phyloP scores from a whole-genome alignment of 306 rosid genomes.

The Rosa persica region DNA sequence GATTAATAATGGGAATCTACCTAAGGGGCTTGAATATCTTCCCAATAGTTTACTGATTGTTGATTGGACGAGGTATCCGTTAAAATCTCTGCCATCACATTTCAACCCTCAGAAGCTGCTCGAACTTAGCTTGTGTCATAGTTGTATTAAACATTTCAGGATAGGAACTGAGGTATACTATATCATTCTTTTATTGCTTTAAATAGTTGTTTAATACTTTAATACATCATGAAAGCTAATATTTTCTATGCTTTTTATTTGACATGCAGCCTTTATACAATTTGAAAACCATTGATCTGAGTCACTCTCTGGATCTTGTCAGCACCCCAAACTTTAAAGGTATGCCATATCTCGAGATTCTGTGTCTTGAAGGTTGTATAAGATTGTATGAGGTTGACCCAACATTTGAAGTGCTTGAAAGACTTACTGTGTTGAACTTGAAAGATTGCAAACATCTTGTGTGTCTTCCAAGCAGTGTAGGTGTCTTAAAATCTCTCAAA shows the following conservation, averaged over 20 bases:
- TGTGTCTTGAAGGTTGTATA: neutral
- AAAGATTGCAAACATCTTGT: neutral
- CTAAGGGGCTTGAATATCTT: neutral
- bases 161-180: neutral
- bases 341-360: neutral
- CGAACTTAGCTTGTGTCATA: neutral
- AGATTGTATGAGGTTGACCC: neutral
- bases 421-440: neutral
- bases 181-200: neutral
- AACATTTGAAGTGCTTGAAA: neutral
- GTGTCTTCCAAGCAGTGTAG: neutral
- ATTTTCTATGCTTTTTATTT: neutral
- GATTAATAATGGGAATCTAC: neutral
- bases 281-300: neutral
- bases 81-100: neutral
- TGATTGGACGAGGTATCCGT: neutral
- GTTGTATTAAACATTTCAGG: neutral
- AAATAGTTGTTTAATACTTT: neutral
- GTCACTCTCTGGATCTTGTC: neutral
- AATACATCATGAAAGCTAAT: neutral
- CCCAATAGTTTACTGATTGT: conserved; percentile 10
- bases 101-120: neutral
- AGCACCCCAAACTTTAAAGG: neutral
- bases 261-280: neutral
- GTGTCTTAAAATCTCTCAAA: neutral